Base-by-base conservation (phyloP, 805 yeast genomes). In the Teunomyces atbi region DNA sequence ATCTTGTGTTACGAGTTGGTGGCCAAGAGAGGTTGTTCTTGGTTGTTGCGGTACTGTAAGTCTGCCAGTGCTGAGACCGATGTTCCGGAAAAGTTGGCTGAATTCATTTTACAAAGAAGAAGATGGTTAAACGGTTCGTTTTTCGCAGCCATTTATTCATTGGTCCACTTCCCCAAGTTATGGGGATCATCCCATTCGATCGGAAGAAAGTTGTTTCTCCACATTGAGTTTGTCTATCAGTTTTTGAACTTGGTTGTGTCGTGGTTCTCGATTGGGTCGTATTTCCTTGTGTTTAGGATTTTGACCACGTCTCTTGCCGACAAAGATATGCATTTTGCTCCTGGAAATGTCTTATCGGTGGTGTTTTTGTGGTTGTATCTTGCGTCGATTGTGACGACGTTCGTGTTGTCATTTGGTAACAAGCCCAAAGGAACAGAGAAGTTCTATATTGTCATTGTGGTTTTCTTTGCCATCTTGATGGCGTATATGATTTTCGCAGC, bases 51-150 rank as follows among this genome's bases (percentile, higher is more conserved):
- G 19, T 82, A 82, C 58, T 81, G 83, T 57, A 81, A 81, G 57
- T 74, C 77, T 42, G 82, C 86, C 12, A 69, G 75, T 54, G 87
- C 86, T 1, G 86, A 82, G 54, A 82, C 87, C 2, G 87, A 82
- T 65, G 87, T 82, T 7, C 87, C 87, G 2, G 83, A 79, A 41
- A 71, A 72, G 4, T 66, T 83, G 45, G 79, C 83, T 4, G 87
- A 82, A 59, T 79, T 82, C 45, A 78, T 82, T 41, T 71, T 80
- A 32, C 87, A 82, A 61, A 73, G 87, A 52, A 73, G 87, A 59
- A 73, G 87, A 55, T 82, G 87, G 87, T 69, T 83, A 48, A 82
- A 82, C 58, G 87, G 87, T 38, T 81, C 86, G 1, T 82, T 82
- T 57, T 84, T 84, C 35, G 87, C 87, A 1, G 82, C 82, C 39